These are phyloP conservation scores for Lippia alba DNA, from an alignment of 305 asterid genomes.

Conservation along the genomic window DNA sequence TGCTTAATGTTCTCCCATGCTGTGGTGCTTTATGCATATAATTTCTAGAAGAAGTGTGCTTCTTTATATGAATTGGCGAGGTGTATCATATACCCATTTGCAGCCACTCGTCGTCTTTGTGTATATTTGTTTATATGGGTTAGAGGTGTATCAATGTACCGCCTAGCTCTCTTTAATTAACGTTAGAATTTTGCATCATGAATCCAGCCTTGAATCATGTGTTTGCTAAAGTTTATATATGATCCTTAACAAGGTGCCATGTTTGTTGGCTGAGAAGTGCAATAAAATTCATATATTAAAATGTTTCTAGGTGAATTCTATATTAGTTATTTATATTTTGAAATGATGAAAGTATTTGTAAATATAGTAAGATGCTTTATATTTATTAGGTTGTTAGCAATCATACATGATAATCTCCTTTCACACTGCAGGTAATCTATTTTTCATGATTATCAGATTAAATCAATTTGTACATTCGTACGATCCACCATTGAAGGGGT, in stretches of 20 bases:
- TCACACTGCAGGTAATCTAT: slow-evolving; percentile 38
- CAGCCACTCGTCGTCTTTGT: slow-evolving; percentile 16
- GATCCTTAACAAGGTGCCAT: slow-evolving; percentile 12
- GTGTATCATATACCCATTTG: slow-evolving; percentile 18
- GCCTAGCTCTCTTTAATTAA: neutral
- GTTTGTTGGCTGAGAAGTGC: slow-evolving; percentile 26
- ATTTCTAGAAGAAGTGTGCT: no score
- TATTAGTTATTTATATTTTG: slow-evolving; percentile 13
- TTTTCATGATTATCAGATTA: slow-evolving; percentile 61
- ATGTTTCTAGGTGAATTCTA: slow-evolving; percentile 9
- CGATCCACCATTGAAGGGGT: slow-evolving; percentile 98
- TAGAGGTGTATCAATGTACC: slow-evolving; percentile 1
- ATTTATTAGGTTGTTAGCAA: slow-evolving; percentile 10
- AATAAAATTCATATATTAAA: neutral
- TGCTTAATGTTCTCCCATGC: no score
- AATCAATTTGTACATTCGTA: slow-evolving; percentile 92
- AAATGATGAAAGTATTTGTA: slow-evolving; percentile 9
- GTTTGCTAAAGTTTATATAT: slow-evolving; percentile 29
- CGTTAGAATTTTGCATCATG: neutral
- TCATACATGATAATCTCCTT: slow-evolving; percentile 18
- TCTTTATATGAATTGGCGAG: no score
- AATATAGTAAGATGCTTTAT: slow-evolving; percentile 5
- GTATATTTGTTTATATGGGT: neutral
- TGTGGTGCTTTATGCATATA: no score
- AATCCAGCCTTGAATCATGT: slow-evolving; percentile 5